These are phyloP conservation scores for Ascochyta koolunga DNA, from an alignment of 2,329 filamentous ascomycete species.

Conservation along the genomic window DNA sequence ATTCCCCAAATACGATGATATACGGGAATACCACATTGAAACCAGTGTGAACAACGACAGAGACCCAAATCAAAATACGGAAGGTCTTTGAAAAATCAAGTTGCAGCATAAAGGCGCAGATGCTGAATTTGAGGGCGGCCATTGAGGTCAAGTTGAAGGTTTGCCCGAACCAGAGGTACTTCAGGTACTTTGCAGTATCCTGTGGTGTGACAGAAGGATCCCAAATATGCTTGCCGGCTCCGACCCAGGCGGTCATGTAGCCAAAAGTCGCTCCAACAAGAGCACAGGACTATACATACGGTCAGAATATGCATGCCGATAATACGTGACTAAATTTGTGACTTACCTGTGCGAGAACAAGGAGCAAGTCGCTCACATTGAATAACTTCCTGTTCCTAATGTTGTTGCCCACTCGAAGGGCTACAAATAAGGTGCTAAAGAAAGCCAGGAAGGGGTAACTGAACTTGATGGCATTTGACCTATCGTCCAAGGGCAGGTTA, in stretches of 20 bases:
- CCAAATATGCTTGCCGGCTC: constrained; percentile 9
- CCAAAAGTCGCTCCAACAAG: neutral
- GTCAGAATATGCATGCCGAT: neutral
- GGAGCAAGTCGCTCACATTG: constrained; percentile 13
- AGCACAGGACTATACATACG: neutral
- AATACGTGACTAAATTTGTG: no score
- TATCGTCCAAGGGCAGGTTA: constrained; percentile 5
- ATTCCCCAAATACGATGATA: constrained; percentile 5
- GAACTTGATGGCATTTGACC: constrained; percentile 6
- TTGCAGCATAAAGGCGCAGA: constrained; percentile 14
- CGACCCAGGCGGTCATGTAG: constrained; percentile 1
- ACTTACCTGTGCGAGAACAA: constrained; percentile 2
- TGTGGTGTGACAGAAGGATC: constrained; percentile 6
- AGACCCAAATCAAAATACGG: constrained; percentile 2
- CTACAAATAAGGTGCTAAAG: constrained; percentile 7
- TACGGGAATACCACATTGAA: constrained; percentile 10
- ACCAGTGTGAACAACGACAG: constrained; percentile 1
- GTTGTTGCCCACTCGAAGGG: constrained; percentile 9
- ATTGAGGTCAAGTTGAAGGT: constrained; percentile 15
- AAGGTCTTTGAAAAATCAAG: constrained; percentile 12
- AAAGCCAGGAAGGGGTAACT: constrained; percentile 3
- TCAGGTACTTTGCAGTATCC: neutral
- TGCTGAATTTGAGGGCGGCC: constrained; percentile 15
- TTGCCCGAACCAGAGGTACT: constrained; percentile 14
- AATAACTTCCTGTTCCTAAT: constrained; percentile 9